Percentiles rank a stretch among this genome's conserved stretches.
Conservation (phyloP, 495 filamentous ascomycete species). For the Xylaria curta region DNA sequence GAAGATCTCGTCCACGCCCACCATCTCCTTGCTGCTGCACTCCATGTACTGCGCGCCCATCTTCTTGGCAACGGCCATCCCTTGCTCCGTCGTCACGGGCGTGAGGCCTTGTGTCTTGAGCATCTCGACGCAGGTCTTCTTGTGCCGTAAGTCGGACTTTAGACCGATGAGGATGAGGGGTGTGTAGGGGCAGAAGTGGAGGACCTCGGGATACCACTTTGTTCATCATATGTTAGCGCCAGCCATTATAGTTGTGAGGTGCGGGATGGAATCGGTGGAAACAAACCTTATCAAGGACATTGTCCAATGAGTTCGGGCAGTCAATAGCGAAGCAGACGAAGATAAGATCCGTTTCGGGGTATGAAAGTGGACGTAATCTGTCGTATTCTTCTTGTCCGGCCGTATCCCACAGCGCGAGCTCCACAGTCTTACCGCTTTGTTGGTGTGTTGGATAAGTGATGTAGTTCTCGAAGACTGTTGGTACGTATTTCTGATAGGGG, state of each 20-base stretch:
- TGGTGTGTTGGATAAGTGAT: slow-evolving; percentile 93
- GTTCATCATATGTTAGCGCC: background rate
- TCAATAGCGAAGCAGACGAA: slow-evolving; percentile 99
- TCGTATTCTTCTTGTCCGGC: slow-evolving; percentile 99
- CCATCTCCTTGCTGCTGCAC: slow-evolving; percentile 97
- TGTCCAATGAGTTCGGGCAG: slow-evolving; percentile 96
- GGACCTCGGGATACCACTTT: slow-evolving; percentile 99
- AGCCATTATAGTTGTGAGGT: background rate
- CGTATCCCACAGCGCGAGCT: slow-evolving; percentile 97
- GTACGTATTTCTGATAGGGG: slow-evolving; percentile 89
- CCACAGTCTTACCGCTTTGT: slow-evolving; percentile 86
- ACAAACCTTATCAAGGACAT: slow-evolving; percentile 96
- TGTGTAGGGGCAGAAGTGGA: slow-evolving; percentile 98
- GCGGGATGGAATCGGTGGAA: background rate
- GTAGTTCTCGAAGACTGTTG: slow-evolving; percentile 99
- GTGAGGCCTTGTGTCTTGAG: slow-evolving; percentile 97
- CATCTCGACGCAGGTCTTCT: slow-evolving; percentile 95
- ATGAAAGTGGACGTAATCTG: slow-evolving; percentile 90
- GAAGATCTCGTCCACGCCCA: slow-evolving; percentile 94
- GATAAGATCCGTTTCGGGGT: slow-evolving; percentile 95
- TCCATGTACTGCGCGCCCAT: slow-evolving; percentile 97
- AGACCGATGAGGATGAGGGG: slow-evolving; percentile 94
- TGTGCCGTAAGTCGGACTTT: slow-evolving; percentile 93
- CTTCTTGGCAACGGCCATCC: slow-evolving; percentile 80
- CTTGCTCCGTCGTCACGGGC: slow-evolving; percentile 90